phyloP scores from a whole-genome alignment of 495 filamentous ascomycete species.

The Xeromyces bisporus region DNA sequence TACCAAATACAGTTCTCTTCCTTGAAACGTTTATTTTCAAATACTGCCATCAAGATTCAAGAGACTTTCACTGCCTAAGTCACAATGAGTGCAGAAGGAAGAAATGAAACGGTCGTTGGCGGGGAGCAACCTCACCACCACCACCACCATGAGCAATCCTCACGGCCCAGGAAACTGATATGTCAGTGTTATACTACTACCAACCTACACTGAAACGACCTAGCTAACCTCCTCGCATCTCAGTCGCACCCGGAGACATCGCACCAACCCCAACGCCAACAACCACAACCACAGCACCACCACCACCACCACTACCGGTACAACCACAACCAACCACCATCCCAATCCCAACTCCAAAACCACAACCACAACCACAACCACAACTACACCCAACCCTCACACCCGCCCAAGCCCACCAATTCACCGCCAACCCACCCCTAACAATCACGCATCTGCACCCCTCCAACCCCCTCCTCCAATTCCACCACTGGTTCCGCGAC shows the following conservation, averaged over 20 bases:
- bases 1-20: too few relatives aligned
- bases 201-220: not conserved
- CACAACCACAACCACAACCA: slow-evolving; percentile 22
- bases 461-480: slow-evolving; percentile 54
- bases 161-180: slow-evolving; percentile 29
- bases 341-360: slow-evolving; percentile 16
- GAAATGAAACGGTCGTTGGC: too few relatives aligned
- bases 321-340: slow-evolving; percentile 1
- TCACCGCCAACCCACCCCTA: slow-evolving; percentile 28
- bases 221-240: not conserved
- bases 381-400: slow-evolving; percentile 19
- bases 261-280: slow-evolving; percentile 6
- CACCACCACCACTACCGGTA: slow-evolving; percentile 4
- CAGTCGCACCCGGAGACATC: slow-evolving; percentile 32
- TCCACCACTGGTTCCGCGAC: slow-evolving; percentile 69
- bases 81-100: too few relatives aligned
- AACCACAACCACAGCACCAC: slow-evolving; percentile 33
- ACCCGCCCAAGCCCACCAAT: slow-evolving; percentile 31
- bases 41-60: too few relatives aligned
- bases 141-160: slow-evolving; percentile 3
- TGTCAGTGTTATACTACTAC: slow-evolving; percentile 24
- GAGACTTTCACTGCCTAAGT: too few relatives aligned
- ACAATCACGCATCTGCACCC: slow-evolving; percentile 23
- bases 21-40: too few relatives aligned
- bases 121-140: too few relatives aligned